A percentile compares a stretch with the other conserved stretches of the same genome.
phyloP scores from a whole-genome alignment of 352 stramenopile species.

The Pythium aphanidermatum region DNA sequence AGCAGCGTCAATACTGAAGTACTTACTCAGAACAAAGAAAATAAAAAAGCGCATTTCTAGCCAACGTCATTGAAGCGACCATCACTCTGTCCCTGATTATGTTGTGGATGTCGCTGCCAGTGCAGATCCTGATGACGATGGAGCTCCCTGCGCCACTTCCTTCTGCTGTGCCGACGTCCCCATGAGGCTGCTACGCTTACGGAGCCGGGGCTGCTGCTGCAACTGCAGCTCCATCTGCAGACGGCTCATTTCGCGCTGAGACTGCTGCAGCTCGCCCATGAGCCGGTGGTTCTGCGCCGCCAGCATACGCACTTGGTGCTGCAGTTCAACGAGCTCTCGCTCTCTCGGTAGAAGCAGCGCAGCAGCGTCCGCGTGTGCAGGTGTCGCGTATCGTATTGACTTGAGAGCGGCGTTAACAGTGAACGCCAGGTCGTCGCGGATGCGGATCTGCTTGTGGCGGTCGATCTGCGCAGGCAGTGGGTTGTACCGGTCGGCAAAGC shows the following conservation, averaged over 20 bases:
- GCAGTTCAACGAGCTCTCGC: constrained; percentile 34
- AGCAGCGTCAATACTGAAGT: no score
- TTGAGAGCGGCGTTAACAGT: constrained; percentile 75
- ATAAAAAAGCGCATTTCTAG: no score
- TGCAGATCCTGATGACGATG: background rate
- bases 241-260: constrained; percentile 47
- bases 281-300: constrained; percentile 59
- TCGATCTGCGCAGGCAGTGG: constrained; percentile 53
- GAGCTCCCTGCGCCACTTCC: background rate
- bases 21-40: no score
- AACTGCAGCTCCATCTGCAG: constrained; percentile 51
- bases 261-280: constrained; percentile 35
- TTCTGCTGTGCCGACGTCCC: background rate
- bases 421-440: constrained; percentile 68
- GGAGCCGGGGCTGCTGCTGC: constrained; percentile 36
- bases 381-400: constrained; percentile 50
- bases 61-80: no score
- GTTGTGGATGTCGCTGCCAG: no score
- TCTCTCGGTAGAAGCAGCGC: constrained; percentile 23
- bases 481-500: constrained; percentile 47
- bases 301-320: constrained; percentile 58
- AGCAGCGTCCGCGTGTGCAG: constrained; percentile 22
- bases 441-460: constrained; percentile 65
- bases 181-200: constrained; percentile 31
- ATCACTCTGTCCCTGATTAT: no score